These are phyloP conservation scores for Elsinoe australis DNA, from an alignment of 2,329 filamentous ascomycete species.

Conservation along the genomic window DNA sequence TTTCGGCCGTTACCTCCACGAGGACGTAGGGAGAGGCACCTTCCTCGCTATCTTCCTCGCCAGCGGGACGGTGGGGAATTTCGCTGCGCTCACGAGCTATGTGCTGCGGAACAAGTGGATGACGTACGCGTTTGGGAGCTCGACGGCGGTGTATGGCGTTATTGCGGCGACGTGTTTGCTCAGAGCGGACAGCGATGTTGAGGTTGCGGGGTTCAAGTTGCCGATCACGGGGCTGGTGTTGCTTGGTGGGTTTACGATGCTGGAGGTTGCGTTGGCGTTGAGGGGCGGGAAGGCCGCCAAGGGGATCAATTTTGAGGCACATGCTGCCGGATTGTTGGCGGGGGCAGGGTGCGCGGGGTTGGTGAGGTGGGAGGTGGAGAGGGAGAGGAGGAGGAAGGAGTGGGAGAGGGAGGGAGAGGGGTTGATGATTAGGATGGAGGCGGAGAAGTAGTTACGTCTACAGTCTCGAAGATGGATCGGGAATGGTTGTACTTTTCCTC, in stretches of 20 bases:
- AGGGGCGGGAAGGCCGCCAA: constrained; percentile 21
- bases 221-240: constrained; percentile 33
- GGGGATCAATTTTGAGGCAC: constrained; percentile 30
- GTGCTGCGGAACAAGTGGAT: constrained; percentile 39
- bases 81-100: constrained; percentile 47
- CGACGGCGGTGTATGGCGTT: constrained; percentile 56
- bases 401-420: background rate
- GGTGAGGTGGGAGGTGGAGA: constrained; percentile 18
- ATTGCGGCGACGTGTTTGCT: constrained; percentile 50
- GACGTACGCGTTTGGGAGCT: constrained; percentile 57
- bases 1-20: constrained; percentile 59
- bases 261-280: constrained; percentile 25
- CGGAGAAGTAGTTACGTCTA: no score
- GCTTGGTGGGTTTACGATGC: constrained; percentile 30
- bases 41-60: constrained; percentile 62
- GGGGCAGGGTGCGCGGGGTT: constrained; percentile 22
- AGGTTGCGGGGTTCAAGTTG: constrained; percentile 27
- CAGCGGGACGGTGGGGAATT: constrained; percentile 51
- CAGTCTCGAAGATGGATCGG: no score
- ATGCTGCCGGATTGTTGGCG: constrained; percentile 29
- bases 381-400: constrained; percentile 16
- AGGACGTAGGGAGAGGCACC: constrained; percentile 60
- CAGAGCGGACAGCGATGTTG: constrained; percentile 22
- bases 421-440: background rate
- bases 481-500: background rate